Base-by-base conservation (phyloP, 257 asterid species). In the Solanum ossicruentum region DNA sequence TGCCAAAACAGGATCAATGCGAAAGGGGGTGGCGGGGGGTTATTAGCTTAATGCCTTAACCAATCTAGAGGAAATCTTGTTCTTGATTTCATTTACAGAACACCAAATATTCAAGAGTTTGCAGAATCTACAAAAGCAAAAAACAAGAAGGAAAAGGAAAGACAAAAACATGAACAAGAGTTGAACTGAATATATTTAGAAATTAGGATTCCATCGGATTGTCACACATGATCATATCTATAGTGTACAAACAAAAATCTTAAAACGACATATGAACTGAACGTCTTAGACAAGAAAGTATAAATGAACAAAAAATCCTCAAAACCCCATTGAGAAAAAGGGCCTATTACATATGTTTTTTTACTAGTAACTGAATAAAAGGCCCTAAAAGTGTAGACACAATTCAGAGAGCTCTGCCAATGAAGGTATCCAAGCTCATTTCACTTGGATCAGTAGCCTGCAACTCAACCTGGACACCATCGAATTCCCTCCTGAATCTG, bases 391-490 rank as follows among this genome's bases (percentile, higher is more conserved):
- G 21, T 26, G 15, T 83, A 72, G 18, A 60, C 20, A 41, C 11
- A 81, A 8, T 12, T 82, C 86, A 93, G 81, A 78, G 87, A 84
- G 97, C 97, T 85, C 95, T 86, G 26, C 91, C 88, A 84, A 88
- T 89, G 85, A 92, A 87, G 67, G 54, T 89, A 81, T 92, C 95
- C 91, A 92, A 88, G 90, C 97, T 92, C 97, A 93, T 91, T 87
- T 93, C 95, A 77, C 97, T 93, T 8, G 95, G 93, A 88, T 93
- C 97, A 52, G 97, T 93, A 45, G 93, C 95, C 69, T 93, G 97
- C 32, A 93, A 84, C 90, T 93, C 97, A 16, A 92, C 95, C 77
- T 91, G 97, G 56, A 92, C 91, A 6, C 97, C 97, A 4, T 92
- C 97, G 10, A 92, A 80, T 89, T 93, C 95, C 60, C 97, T 92